Evolutionary conservation across 305 asterid species (phyloP), one percentile per base, ranked within the genome.

Genomic region (Galium porrigens): DNA sequence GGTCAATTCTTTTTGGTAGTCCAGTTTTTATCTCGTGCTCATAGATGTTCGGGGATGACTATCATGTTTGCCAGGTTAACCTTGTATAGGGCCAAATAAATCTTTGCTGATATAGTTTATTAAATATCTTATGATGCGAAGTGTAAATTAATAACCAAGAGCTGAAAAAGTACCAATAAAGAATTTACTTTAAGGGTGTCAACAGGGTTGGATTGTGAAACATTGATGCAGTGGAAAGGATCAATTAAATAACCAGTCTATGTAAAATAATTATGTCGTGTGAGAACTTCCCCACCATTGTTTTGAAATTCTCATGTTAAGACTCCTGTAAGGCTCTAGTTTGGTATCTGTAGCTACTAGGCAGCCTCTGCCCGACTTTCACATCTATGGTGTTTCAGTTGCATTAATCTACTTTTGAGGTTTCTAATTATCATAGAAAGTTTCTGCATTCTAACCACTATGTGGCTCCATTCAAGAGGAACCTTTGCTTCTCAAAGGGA

Each of bases 401-500:
- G 6, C 27, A 27, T 32, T 42, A 51, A n/a, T 44, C 3, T 56
- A 44, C 56, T 49, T 10, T n/a, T 58, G 56, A 44, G 61, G 57
- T 72, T 73, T 29, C 30, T 52, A 58, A 20, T 41, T 64, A 32
- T 67, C 37, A n/a, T 44, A 14, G 58, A 44, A 51, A 61, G 14
- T 59, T 61, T 39, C 30, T 36, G 74, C 61, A 25, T 72, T 37
- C 81, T 86, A 74, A 83, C 72, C 72, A 37, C 58, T 42, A 55
- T 79, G 30, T 27, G 68, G 65, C 62, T 53, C 55, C 74, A 46
- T 14, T 5, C 18, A 87, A 86, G 96, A 73, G 37, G 72, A 80
- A 69, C 71, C 74, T 65, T 51, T 63, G 44, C 65, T 54, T 58
- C 71, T 63, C 56, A 67, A 68, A 25, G 53, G 59, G 63, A 73